Evolutionary conservation across 495 filamentous ascomycete species (phyloP), one percentile per base, ranked within the genome.

Genomic region (Durotheca rogersii): DNA sequence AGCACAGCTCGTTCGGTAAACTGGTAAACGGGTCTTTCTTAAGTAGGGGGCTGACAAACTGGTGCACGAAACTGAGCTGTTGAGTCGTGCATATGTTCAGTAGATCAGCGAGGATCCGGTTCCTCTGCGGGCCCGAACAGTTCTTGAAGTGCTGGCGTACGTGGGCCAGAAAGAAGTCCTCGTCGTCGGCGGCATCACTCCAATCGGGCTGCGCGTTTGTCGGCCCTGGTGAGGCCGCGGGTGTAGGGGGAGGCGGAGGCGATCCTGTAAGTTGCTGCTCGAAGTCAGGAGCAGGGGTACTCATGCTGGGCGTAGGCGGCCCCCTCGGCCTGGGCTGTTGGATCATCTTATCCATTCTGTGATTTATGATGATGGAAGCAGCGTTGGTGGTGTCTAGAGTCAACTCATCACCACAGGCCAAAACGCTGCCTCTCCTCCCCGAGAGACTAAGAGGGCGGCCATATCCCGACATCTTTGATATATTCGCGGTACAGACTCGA

Each of bases 1-100:
- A 75, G 64, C 91, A 96, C 30, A 98, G 69, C 67, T 98, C 93
- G 67, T 91, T 90, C 4, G 93, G 93, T 36, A 97, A 77, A 21
- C 82, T 84, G 34, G 80, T 84, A 51, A 98, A 96, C 0, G 93
- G 93, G 71, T 98, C 93, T 66, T 96, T 96, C 69, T 95, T 95
- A 49, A 98, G 73, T 37, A 90, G 75, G 27, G 93, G 93, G 53
- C 87, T 87, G 43, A 98, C 90, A 63, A 93, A 91, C 56, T 90
- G 87, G 43, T 90, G 88, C 12, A 98, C 88, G 64, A 97, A 97
- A 67, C 90, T 94, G 49, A 98, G 79, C 57, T 93, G 87, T 51
- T 93, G 89, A 58, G 87, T 95, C 60, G 93, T 89, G 73, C 94
- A 98, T 54, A 94, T 74, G 60, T 90, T 91, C 53, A 98, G 69